phyloP scores from a whole-genome alignment of 2,329 filamentous ascomycete species.

The Aspergillus sp. region DNA sequence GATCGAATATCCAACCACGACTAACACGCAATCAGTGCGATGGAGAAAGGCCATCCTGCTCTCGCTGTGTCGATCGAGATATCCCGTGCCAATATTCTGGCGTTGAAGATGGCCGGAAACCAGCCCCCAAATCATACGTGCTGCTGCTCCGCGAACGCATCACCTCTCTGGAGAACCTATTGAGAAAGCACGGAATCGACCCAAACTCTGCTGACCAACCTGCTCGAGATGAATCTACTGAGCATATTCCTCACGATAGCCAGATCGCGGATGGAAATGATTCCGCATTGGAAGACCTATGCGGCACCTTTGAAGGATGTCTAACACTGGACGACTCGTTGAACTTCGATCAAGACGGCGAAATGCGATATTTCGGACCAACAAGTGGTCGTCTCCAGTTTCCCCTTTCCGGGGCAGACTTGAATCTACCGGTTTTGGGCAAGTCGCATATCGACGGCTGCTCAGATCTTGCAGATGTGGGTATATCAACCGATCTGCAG shows the following conservation, averaged over 20 bases:
- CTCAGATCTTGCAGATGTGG: neutral
- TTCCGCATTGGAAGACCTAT: conserved; percentile 2
- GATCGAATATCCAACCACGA: neutral
- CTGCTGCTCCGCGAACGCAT: conserved; percentile 29
- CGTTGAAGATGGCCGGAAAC: conserved; percentile 30
- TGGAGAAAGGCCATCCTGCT: conserved; percentile 26
- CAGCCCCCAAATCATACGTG: conserved; percentile 32
- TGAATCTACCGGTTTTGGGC: too few relatives aligned
- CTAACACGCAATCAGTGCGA: conserved; percentile 22
- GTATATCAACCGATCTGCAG: conserved; percentile 18
- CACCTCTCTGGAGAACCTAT: conserved; percentile 24
- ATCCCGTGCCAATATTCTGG: conserved; percentile 26
- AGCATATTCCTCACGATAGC: too few relatives aligned
- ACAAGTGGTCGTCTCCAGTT: conserved; percentile 34
- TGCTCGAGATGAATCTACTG: neutral
- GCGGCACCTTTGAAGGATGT: conserved; percentile 23
- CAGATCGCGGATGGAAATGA: too few relatives aligned
- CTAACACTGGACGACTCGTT: conserved; percentile 31
- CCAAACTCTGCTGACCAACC: conserved; percentile 17
- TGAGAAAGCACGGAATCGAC: conserved; percentile 26
- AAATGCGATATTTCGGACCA: conserved; percentile 33
- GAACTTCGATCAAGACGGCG: conserved; percentile 31
- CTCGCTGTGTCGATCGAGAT: conserved; percentile 25
- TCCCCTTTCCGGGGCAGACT: neutral
- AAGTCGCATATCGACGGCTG: too few relatives aligned